Evolutionary conservation across 345 rosid genomes (phyloP).

Genomic region (Carallia brachiata): DNA sequence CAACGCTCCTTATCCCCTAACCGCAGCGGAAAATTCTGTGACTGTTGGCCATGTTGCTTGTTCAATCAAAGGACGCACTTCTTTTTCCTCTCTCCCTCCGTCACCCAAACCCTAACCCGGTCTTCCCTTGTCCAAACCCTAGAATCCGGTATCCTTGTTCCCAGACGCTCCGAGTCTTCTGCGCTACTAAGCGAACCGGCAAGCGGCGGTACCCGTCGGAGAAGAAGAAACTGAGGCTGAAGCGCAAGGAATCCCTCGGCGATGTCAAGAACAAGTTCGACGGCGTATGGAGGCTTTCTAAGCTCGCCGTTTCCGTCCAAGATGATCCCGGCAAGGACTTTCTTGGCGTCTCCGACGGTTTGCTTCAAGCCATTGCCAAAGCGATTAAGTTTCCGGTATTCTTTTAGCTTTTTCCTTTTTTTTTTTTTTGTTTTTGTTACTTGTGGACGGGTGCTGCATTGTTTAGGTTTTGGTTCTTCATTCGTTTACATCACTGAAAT

Average conservation of each 20-base stretch:
- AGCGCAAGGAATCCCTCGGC: constrained; percentile 49
- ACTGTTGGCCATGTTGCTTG: no score
- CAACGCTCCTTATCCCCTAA: no score
- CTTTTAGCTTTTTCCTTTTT: neutral
- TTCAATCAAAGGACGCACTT: neutral
- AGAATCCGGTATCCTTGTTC: constrained; percentile 20
- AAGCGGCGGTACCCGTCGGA: constrained; percentile 90
- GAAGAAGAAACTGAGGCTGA: constrained; percentile 72
- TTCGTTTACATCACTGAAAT: no score
- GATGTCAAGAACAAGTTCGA: constrained; percentile 61
- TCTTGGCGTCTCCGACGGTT: constrained; percentile 54
- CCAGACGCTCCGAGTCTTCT: constrained; percentile 34
- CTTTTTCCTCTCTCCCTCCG: constrained; percentile 20
- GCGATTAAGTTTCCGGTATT: constrained; percentile 77
- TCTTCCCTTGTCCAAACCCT: constrained; percentile 16
- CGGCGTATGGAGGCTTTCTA: constrained; percentile 84
- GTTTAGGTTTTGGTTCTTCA: no score
- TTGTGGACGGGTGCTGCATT: neutral
- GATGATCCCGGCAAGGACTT: constrained; percentile 88
- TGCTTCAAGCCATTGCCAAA: constrained; percentile 79
- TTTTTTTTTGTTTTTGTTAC: neutral
- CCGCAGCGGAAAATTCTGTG: no score
- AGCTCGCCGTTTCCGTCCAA: constrained; percentile 65
- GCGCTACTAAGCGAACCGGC: constrained; percentile 72
- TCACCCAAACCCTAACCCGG: constrained; percentile 4